Percentiles rank a stretch among this genome's conserved stretches.
These are phyloP conservation scores for Lasiosphaeria hispida DNA, from an alignment of 495 filamentous ascomycete genomes.

Conservation along the genomic window DNA sequence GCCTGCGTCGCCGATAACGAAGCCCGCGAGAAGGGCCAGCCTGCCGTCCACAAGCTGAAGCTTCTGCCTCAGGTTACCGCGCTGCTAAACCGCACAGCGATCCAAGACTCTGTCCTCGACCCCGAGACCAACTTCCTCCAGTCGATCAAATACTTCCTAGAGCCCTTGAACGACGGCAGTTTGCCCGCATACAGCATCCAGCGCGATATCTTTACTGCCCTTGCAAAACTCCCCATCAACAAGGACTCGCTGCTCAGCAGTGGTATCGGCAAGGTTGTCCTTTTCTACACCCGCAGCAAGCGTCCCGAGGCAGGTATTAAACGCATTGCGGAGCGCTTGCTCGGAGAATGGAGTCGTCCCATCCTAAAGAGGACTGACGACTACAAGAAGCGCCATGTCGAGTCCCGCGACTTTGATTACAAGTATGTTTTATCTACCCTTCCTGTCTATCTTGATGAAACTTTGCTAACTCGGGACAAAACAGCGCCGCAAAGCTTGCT, in stretches of 20 bases:
- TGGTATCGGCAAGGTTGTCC: constrained; percentile 90
- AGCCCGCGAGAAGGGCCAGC: constrained; percentile 70
- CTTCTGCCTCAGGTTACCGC: constrained; percentile 90
- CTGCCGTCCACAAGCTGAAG: constrained; percentile 88
- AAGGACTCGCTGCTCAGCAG: constrained; percentile 86
- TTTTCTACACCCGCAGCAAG: constrained; percentile 96
- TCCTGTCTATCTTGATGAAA: neutral
- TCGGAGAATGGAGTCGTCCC: constrained; percentile 95
- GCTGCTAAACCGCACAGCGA: constrained; percentile 81
- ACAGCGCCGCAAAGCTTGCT: constrained; percentile 51
- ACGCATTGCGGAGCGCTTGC: constrained; percentile 81
- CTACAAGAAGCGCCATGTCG: constrained; percentile 75
- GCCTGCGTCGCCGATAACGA: constrained; percentile 84
- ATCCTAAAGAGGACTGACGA: constrained; percentile 91
- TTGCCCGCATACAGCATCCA: constrained; percentile 97
- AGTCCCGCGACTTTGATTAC: constrained; percentile 53
- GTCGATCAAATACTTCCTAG: constrained; percentile 94
- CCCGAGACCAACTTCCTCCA: constrained; percentile 93
- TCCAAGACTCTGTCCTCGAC: constrained; percentile 79
- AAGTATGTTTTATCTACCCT: constrained; percentile 37
- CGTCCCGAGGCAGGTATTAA: constrained; percentile 83
- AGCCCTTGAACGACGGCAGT: constrained; percentile 87
- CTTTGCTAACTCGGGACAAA: constrained; percentile 13
- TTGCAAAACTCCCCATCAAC: constrained; percentile 77
- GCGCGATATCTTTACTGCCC: constrained; percentile 80